Base-by-base conservation (phyloP, 2,329 filamentous ascomycete genomes). In the Ciborinia camelliae region DNA sequence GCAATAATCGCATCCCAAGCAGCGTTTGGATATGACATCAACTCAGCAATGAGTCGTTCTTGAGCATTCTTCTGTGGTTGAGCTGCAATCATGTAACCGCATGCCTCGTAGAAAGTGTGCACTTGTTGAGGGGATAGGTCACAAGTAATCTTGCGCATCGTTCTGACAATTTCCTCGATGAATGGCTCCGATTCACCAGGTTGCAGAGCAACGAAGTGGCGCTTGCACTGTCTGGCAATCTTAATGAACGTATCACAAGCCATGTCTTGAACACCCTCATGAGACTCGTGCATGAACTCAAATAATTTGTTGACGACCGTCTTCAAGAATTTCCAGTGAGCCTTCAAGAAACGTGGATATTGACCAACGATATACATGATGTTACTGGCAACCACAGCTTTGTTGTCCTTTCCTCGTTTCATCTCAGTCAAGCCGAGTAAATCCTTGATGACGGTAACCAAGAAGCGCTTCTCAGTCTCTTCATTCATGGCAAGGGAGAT, bases 291-390 rank as follows among this genome's bases (percentile, higher is more conserved):
- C 95, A 99, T 99, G 76, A 99, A 99, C 80, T 99, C 95, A 74
- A 99, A 99, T 6, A 99, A 85, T 81, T 99, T 99, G 81, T 99
- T 99, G 74, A 99, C 95, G 23, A 99, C 95, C 2, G 95, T 99
- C 86, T 99, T 99, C 64, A 99, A 82, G 80, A 99, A 99, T 77
- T 99, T 99, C 95, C 95, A 99, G 78, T 99, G 95, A 1, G 95
- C 95, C 81, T 99, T 99, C 73, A 99, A 81, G 81, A 99, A 99
- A 26, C 95, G 91, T 45, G 95, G 95, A 75, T 99, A 99, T 76
- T 99, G 95, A 66, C 95, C 95, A 67, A 99, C 95, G 79, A 99
- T 99, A 77, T 99, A 99, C 95, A 99, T 99, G 75, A 99, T 99
- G 80, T 99, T 99, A 80, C 92, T 97, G 68, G 95, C 95, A 48